phyloP scores from a whole-genome alignment of 495 filamentous ascomycete species.

The Hypomontagnella submonticulosa region DNA sequence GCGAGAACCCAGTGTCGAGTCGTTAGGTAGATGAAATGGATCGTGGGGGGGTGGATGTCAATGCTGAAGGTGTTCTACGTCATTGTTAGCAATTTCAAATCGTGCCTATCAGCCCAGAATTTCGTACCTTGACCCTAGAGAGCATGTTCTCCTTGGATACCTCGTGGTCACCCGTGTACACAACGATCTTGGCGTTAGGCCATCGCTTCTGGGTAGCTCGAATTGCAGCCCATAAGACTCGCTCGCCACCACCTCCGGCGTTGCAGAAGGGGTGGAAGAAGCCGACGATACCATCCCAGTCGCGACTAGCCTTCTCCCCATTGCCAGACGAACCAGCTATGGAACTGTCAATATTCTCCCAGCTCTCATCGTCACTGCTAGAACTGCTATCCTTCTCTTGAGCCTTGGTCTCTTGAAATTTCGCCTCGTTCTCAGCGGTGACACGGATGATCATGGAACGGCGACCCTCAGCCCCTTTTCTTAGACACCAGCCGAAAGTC shows the following conservation, averaged over 20 bases:
- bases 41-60: constrained; percentile 80
- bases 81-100: constrained; percentile 6
- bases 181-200: constrained; percentile 86
- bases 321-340: constrained; percentile 62
- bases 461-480: constrained; percentile 71
- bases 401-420: constrained; percentile 54
- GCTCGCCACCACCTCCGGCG: constrained; percentile 94
- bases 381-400: constrained; percentile 42
- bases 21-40: constrained; percentile 89
- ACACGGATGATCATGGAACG: constrained; percentile 70
- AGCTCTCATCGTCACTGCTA: constrained; percentile 70
- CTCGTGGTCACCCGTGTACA: constrained; percentile 95
- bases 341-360: constrained; percentile 77
- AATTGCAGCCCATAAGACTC: constrained; percentile 96
- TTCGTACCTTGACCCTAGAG: constrained; percentile 73
- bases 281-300: constrained; percentile 86
- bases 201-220: constrained; percentile 89
- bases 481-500: constrained; percentile 71
- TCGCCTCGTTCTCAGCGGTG: constrained; percentile 69
- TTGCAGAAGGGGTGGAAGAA: constrained; percentile 99
- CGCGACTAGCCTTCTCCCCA: constrained; percentile 62
- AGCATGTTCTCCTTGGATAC: constrained; percentile 82
- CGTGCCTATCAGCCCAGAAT: background rate
- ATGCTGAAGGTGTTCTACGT: constrained; percentile 91
- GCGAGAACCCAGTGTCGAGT: constrained; percentile 86